Evolutionary conservation across 1,284 basidiomycete genomes (phyloP).

Genomic region (Sanguinoderma infundibulare): DNA sequence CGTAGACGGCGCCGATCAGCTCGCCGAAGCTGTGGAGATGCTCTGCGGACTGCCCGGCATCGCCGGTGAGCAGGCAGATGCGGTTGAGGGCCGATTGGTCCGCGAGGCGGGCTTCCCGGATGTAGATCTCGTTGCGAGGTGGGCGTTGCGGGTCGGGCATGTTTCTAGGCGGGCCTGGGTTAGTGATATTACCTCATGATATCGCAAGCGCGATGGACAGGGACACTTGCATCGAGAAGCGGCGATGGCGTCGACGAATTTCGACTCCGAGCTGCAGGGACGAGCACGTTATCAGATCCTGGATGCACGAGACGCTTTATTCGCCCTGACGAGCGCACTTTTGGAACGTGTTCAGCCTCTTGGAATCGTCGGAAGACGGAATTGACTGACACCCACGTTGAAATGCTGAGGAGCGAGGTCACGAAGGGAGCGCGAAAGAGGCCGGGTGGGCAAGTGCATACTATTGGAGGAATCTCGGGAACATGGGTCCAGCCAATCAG

Average conservation of each 20-base stretch:
- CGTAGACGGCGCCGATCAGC: constrained; percentile 70
- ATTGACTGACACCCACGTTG: neutral
- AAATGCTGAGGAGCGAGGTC: neutral
- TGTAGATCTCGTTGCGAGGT: constrained; percentile 31
- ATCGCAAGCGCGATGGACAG: neutral
- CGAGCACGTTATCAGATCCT: constrained; percentile 6
- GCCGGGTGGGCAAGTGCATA: neutral
- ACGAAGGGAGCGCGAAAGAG: neutral
- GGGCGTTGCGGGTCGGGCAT: neutral
- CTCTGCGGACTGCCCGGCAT: constrained; percentile 71
- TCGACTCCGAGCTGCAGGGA: neutral
- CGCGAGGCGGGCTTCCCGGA: constrained; percentile 57
- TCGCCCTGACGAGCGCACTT: neutral
- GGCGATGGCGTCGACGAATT: neutral
- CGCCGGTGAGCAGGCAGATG: constrained; percentile 75
- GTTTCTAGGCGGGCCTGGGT: neutral
- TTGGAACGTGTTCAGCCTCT: neutral
- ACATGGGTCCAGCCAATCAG: constrained; percentile 8
- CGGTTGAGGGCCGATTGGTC: constrained; percentile 63
- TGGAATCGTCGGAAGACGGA: neutral
- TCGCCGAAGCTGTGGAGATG: constrained; percentile 60
- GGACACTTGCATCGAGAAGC: constrained; percentile 1
- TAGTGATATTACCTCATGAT: neutral
- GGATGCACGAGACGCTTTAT: neutral
- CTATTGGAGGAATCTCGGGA: constrained; percentile 10